Base-by-base conservation (phyloP, 148 eudicot genomes). In the Beta vulgaris region DNA sequence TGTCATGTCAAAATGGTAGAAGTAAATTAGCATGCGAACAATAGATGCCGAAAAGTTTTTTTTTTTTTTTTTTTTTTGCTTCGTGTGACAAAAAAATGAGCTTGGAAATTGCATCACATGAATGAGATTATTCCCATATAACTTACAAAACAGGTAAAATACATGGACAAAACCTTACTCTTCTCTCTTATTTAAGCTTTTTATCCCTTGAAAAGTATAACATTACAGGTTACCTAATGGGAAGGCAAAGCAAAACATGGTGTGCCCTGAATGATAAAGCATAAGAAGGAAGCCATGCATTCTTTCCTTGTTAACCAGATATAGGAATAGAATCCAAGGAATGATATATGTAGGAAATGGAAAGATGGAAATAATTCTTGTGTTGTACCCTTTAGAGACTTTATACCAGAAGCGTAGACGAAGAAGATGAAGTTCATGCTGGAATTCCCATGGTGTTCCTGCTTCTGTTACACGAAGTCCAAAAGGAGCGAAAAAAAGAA, bases 361-460 rank as follows among this genome's bases (percentile, higher is more conserved):
- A n/a, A 54, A 54, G 59, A 54, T 54, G 59, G 4, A 54, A n/a
- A 12, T 16, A 9, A 12, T 0, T 29, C 1, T 59, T 59, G 63
- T 3, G 48, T 43, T 5, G 42, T 43, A 8, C 35, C 37, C 39
- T 32, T 19, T 6, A 35, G 13, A 51, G 1, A 21, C 26, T 51
- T 5, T 21, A 51, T 7, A n/a, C n/a, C 28, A 61, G 71, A 51
- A 57, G 26, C 34, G 6, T 31, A 63, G 12, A 51, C 21, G 0
- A 7, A 26, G 71, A 68, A 55, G 44, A 83, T 83, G 90, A 82
- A 82, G 81, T 71, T 83, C 79, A 28, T 78, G 87, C 36, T 76
- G 57, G 83, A 80, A 35, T 46, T 68, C 29, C 82, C 80, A 39
- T 82, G 84, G 73, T 82, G 87, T 79, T 83, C 83, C 23, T 85